Evolutionary conservation across 768 basidiomycete species (phyloP), one percentile per base, ranked within the genome.

Genomic region (Fistulinella prunicolor): DNA sequence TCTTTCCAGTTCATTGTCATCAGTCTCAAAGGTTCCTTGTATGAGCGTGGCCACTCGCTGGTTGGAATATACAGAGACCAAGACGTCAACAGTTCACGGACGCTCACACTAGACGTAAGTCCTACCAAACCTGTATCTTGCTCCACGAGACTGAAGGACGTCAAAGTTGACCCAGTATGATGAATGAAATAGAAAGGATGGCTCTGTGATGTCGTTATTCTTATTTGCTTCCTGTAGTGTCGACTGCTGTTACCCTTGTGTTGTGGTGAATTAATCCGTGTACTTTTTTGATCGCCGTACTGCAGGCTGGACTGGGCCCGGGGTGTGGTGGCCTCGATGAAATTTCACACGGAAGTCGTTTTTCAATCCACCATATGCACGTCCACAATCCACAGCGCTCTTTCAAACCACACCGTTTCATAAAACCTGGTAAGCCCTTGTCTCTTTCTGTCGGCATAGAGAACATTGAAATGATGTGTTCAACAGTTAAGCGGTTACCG

Each of bases 1-100:
- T 67, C 74, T 2, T 95, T 97, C 77, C 94, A 97, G 66, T 98
- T 97, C 66, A 82, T 99, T 49, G 94, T 98, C 47, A 99, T 99
- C 73, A 94, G 92, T 64, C 75, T 98, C 65, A 98, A 98, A 68
- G 88, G 86, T 36, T 91, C 93, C 0, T 69, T 98, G 52, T 95
- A 94, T 58, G 94, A 95, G 64, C 81, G 85, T 16, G 89, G 93
- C 9, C 80, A 91, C 54, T 91, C 92, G 1, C 75, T 97, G 37
- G 93, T 97, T 21, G 94, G 94, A 4, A 92, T 96, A 30, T 94
- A 93, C 67, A 82, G 94, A 16, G 93, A 96, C 58, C 94, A 97
- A 61, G 91, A 91, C 10, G 80, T 91, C 50, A 95, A 95, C 59
- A 94, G 91, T 59, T 96, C 94, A 4, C 77, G 86, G 46, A 91